phyloP scores from a whole-genome alignment of 768 basidiomycete species.

The Russula sp. region DNA sequence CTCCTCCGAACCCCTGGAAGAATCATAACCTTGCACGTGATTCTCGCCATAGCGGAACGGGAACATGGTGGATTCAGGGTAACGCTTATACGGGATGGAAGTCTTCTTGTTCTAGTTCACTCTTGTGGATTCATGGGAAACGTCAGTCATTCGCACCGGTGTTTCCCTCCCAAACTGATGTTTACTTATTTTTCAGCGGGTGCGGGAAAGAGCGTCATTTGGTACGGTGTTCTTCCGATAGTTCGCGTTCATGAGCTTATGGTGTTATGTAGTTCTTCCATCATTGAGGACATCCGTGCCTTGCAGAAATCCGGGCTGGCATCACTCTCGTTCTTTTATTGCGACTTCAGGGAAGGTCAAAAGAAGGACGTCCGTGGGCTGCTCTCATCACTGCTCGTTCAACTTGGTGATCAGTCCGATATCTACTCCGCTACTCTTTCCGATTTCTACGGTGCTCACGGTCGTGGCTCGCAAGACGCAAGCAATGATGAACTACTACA shows the following conservation, averaged over 20 bases:
- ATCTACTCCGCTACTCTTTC: background rate
- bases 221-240: background rate
- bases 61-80: slow-evolving; percentile 2
- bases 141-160: background rate
- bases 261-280: background rate
- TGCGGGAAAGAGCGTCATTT: slow-evolving; percentile 8
- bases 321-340: slow-evolving; percentile 9
- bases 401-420: slow-evolving; percentile 1
- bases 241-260: background rate
- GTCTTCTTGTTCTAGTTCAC: background rate
- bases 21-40: background rate
- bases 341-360: slow-evolving; percentile 7
- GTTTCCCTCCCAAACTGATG: background rate
- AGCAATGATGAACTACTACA: background rate
- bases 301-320: slow-evolving; percentile 2
- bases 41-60: background rate
- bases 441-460: background rate
- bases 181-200: background rate
- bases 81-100: slow-evolving; percentile 7
- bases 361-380: background rate
- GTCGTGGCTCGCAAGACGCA: background rate
- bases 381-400: slow-evolving; percentile 4
- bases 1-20: slow-evolving; percentile 14
- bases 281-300: slow-evolving; percentile 1
- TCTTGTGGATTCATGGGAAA: slow-evolving; percentile 17